Base-by-base conservation (phyloP, 1,284 basidiomycete species). In the Papiliotrema fonsecae region DNA sequence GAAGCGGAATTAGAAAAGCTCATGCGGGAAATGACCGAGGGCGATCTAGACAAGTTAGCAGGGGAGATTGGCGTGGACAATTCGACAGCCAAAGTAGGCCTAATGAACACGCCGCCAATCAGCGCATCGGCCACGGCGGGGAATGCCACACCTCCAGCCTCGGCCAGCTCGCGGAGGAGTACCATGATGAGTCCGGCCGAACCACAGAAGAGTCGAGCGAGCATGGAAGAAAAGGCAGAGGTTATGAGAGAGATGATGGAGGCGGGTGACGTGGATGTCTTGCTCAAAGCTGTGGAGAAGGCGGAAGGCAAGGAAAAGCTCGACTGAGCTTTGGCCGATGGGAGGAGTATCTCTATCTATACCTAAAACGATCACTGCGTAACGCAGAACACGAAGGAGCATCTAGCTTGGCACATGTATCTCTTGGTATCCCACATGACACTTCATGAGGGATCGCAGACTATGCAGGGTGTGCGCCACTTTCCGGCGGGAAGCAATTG, bases 1-100 rank as follows among this genome's bases (percentile, higher is more conserved):
- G 64, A 72, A 42, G 63, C 61, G n/a, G 69, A 72, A 48, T 55
- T 70, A 16, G 67, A 70, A 49, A 55, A 61, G 13, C 56, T 72
- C 28, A 69, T 72, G 68, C 49, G 62, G 28, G 68, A 67, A 45
- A 65, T 72, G 66, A 64, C 58, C 14, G 58, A 63, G 18, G 60
- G 55, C 13, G 70, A 72, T 54, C 55, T 70, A 14, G 67, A 69
- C 52, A 55, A 57, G 37, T 54, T 72, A 16, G 67, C 64, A 16
- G 56, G 46, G n/a, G 54, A 72, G 37, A 57, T 69, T n/a, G 56
- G 50, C 18, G 57, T 64, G 10, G 50, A 51, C 16, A 51, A 51
- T 10, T n/a, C 25, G 6, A 45, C 39, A 6, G 24, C 39, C 7
- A 52, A 50, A 34, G 56, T 52, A 1, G 54, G 50, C 18, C 35